phyloP scores from a whole-genome alignment of 176 grass and related monocot genomes.

The Paspalum vaginatum region DNA sequence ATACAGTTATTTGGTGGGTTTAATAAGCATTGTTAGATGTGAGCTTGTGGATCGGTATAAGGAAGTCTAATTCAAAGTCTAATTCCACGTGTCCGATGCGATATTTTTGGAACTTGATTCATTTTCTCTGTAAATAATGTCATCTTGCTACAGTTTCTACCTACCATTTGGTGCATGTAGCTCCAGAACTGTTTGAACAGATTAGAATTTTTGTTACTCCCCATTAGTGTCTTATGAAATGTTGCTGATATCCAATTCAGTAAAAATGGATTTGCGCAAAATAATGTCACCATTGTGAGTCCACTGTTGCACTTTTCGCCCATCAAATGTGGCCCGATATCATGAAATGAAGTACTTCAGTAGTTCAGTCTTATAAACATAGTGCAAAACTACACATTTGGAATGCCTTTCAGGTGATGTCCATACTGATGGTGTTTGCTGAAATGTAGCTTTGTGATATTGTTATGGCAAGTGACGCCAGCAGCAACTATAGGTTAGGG shows the following conservation, averaged over 20 bases:
- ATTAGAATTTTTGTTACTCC: not conserved
- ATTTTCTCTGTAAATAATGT: slow-evolving; percentile 14
- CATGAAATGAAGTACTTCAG: not conserved
- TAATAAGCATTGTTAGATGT: slow-evolving; percentile 7
- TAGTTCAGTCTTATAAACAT: not conserved
- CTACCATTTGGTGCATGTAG: slow-evolving; percentile 1
- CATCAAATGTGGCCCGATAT: not conserved
- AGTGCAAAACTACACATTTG: not conserved
- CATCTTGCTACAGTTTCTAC: not conserved
- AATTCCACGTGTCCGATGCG: not conserved
- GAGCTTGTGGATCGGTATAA: not conserved
- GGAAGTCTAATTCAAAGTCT: slow-evolving; percentile 18
- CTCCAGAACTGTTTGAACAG: not conserved
- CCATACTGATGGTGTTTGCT: not conserved
- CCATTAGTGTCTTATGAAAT: not conserved
- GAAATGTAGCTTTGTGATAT: not conserved
- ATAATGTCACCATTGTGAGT: too few relatives aligned
- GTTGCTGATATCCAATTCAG: not conserved
- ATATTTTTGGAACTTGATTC: slow-evolving; percentile 24
- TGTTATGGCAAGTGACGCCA: too few relatives aligned
- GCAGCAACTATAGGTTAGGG: too few relatives aligned
- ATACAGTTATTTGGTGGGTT: slow-evolving; percentile 15
- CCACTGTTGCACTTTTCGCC: not conserved
- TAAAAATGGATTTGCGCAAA: not conserved
- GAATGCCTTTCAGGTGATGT: not conserved